Conservation (phyloP, 1,284 basidiomycete genomes). For the Cutaneotrichosporon mucoides region DNA sequence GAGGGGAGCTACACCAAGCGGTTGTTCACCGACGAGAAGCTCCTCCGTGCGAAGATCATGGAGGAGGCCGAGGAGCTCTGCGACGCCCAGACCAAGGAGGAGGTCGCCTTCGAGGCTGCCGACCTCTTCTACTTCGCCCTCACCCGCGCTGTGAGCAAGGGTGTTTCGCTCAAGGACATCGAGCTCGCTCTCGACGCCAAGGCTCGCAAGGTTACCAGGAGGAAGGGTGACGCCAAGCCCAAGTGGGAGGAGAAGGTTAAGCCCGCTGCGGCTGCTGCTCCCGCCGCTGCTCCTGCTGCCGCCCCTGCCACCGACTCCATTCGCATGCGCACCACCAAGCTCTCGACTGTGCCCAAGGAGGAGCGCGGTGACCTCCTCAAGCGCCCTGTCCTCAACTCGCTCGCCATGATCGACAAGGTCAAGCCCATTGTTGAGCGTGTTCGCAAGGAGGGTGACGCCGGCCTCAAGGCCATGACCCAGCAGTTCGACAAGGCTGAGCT, state of each 20-base stretch:
- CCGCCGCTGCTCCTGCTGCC: slow-evolving; percentile 29
- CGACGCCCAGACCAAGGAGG: slow-evolving; percentile 70
- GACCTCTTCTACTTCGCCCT: slow-evolving; percentile 94
- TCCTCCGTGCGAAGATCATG: slow-evolving; percentile 90
- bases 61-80: slow-evolving; percentile 98
- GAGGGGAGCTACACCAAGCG: slow-evolving; percentile 88
- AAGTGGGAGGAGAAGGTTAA: slow-evolving; percentile 59
- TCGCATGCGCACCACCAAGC: slow-evolving; percentile 68
- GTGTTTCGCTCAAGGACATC: slow-evolving; percentile 79
- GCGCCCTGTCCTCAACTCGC: slow-evolving; percentile 85
- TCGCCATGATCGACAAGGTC: slow-evolving; percentile 92
- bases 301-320: slow-evolving; percentile 53
- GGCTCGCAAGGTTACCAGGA: slow-evolving; percentile 78
- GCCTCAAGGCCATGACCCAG: slow-evolving; percentile 81
- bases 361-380: slow-evolving; percentile 70
- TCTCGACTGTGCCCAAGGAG: slow-evolving; percentile 56
- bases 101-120: slow-evolving; percentile 93
- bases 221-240: slow-evolving; percentile 90
- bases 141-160: slow-evolving; percentile 77
- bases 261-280: slow-evolving; percentile 27
- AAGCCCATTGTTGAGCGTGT: slow-evolving; percentile 91
- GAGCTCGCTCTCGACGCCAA: slow-evolving; percentile 82
- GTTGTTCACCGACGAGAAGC: slow-evolving; percentile 74
- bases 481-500: slow-evolving; percentile 79
- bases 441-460: slow-evolving; percentile 75